Base-by-base conservation (phyloP, 177 flowering plant species). In the Vitis hybrid region DNA sequence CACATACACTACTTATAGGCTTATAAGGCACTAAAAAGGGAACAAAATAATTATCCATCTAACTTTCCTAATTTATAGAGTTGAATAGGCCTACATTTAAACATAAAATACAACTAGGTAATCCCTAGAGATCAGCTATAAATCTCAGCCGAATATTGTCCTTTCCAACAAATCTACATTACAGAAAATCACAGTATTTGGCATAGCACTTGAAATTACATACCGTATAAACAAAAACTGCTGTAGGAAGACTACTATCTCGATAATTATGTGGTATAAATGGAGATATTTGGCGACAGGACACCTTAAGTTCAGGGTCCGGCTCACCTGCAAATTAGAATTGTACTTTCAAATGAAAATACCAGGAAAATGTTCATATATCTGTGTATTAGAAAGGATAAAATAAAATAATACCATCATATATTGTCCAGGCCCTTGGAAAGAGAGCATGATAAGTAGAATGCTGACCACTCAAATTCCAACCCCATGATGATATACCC, bases 261-360 rank as follows among this genome's bases (percentile, higher is more conserved):
- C 83, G 77, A 75, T 95, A 95, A 76, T 95, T 91, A 81, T 93
- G 87, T 17, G 99, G 99, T 69, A 95, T 93, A 74, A 95, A 95
- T 32, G 99, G 99, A 57, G 99, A 95, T 83, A 95, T 95, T 77
- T 95, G 99, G 59, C 97, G 90, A 80, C 99, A 95, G 51, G 98
- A 95, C 21, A 95, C 66, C 80, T 91, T 95, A 67, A 95, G 73
- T 11, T 95, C 98, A 60, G 99, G 99, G 68, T 95, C 99, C 21
- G 99, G 99, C 81, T 95, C 98, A 77, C 99, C 99, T 95, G 80
- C n/a, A 78, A 64, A 78, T 9, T 76, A 9, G 41, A 66, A 3
- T 64, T 9, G 17, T 17, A 17, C 20, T 4, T 20, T 65, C 5
- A 46, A 58, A 46, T 60, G 11, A 15, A 48, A 4, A 54, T 53